phyloP scores from a whole-genome alignment of 164 flowering plant genomes.

The Dillenia suffruticosa region DNA sequence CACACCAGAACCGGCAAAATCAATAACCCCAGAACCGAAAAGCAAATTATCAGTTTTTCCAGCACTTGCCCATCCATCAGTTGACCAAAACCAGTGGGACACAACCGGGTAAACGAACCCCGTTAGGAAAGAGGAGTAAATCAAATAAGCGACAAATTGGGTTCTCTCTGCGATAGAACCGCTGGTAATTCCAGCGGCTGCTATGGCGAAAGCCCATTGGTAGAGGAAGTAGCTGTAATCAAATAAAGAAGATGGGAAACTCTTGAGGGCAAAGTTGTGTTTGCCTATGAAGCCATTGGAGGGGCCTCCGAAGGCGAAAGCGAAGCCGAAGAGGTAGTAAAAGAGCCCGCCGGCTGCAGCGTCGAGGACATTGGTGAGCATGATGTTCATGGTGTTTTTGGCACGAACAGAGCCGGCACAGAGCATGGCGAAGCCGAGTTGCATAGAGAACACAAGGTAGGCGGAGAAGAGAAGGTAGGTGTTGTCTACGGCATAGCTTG shows the following conservation, averaged over 20 bases:
- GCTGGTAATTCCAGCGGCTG: slow-evolving; percentile 82
- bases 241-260: slow-evolving; percentile 21
- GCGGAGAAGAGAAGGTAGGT: slow-evolving; percentile 49
- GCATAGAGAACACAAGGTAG: slow-evolving; percentile 51
- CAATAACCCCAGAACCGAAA: slow-evolving; percentile 62
- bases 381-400: slow-evolving; percentile 49
- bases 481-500: slow-evolving; percentile 27
- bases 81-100: slow-evolving; percentile 79
- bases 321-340: slow-evolving; percentile 44
- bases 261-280: slow-evolving; percentile 52
- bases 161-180: slow-evolving; percentile 82
- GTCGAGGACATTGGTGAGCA: slow-evolving; percentile 49
- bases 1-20: slow-evolving; percentile 75
- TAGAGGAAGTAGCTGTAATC: slow-evolving; percentile 57
- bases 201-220: slow-evolving; percentile 86
- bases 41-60: slow-evolving; percentile 19
- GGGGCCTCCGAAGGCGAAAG: slow-evolving; percentile 39
- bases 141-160: slow-evolving; percentile 69
- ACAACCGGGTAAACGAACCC: slow-evolving; percentile 79
- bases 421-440: slow-evolving; percentile 53
- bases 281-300: slow-evolving; percentile 34
- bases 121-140: slow-evolving; percentile 62
- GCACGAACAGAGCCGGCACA: slow-evolving; percentile 58
- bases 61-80: slow-evolving; percentile 73
- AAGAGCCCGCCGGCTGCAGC: slow-evolving; percentile 45